Evolutionary conservation across 176 grass and related monocot genomes (phyloP).

Genomic region (Cenchrus purpureus): DNA sequence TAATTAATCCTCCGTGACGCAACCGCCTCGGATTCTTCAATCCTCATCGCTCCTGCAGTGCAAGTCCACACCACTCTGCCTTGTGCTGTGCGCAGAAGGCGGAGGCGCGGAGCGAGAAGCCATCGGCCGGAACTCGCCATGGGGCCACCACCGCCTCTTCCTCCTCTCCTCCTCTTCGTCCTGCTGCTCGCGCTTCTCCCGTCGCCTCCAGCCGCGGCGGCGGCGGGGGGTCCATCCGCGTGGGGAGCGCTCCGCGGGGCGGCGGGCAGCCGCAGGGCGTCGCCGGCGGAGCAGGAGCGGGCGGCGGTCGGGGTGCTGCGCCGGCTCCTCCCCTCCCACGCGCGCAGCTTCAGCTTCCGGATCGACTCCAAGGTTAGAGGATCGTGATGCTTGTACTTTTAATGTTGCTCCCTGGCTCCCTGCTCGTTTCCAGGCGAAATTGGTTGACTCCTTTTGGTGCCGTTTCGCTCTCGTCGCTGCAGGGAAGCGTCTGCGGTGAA

Average conservation of each 20-base stretch:
- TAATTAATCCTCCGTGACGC: slow-evolving; percentile 8
- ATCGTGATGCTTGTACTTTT: not conserved
- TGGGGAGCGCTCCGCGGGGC: slow-evolving; percentile 41
- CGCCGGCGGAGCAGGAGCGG: slow-evolving; percentile 63
- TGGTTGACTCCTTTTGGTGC: not conserved
- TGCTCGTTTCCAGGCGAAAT: not conserved
- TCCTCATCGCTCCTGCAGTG: not conserved
- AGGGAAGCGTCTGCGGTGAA: slow-evolving; percentile 67
- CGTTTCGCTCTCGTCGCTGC: slow-evolving; percentile 11
- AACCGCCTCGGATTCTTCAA: not conserved
- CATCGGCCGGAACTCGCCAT: slow-evolving; percentile 38
- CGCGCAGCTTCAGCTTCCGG: slow-evolving; percentile 74
- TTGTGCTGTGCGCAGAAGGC: not conserved
- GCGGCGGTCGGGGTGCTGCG: slow-evolving; percentile 56
- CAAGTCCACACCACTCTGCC: not conserved
- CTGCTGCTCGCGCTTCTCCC: slow-evolving; percentile 44
- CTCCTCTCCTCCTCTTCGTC: not conserved
- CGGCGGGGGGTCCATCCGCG: not conserved
- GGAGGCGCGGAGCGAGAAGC: slow-evolving; percentile 10
- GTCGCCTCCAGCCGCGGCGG: not conserved
- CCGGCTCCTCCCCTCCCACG: slow-evolving; percentile 68
- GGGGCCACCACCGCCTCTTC: slow-evolving; percentile 16
- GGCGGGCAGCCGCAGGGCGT: slow-evolving; percentile 40
- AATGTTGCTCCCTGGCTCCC: not conserved
- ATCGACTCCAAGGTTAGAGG: slow-evolving; percentile 73